These are phyloP conservation scores for Drosera spatulata DNA, from an alignment of 179 eudicot genomes.

Conservation along the genomic window DNA sequence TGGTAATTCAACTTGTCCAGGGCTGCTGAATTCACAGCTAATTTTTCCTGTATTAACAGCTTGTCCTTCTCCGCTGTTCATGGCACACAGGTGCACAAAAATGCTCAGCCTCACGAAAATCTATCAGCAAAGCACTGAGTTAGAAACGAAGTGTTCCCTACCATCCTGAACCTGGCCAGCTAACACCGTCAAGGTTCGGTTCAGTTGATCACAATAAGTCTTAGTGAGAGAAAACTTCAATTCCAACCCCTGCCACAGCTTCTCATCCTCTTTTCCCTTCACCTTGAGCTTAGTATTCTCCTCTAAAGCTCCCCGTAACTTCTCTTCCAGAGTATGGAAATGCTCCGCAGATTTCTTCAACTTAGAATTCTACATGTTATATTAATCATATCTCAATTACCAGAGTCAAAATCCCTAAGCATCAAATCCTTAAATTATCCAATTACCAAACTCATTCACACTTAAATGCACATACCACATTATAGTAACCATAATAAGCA, in stretches of 20 bases:
- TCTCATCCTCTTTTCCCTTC: constrained; percentile 86
- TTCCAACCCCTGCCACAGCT: constrained; percentile 83
- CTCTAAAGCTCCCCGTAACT: constrained; percentile 63
- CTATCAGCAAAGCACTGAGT: neutral
- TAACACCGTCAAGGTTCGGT: constrained; percentile 70
- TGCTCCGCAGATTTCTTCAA: constrained; percentile 68
- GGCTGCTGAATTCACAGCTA: constrained; percentile 46
- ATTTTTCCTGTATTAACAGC: constrained; percentile 43
- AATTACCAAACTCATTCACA: neutral
- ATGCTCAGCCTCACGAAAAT: neutral
- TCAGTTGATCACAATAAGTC: constrained; percentile 66
- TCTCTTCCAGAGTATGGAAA: constrained; percentile 57
- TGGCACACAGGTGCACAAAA: constrained; percentile 1
- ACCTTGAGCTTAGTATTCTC: constrained; percentile 87
- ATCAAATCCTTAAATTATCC: neutral
- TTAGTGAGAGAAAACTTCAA: constrained; percentile 82
- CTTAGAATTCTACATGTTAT: constrained; percentile 54
- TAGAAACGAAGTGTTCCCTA: constrained; percentile 10
- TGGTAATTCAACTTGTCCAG: constrained; percentile 51
- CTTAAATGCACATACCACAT: neutral
- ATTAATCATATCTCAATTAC: neutral
- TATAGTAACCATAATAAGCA: neutral
- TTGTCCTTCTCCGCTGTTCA: constrained; percentile 81
- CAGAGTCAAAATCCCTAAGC: neutral
- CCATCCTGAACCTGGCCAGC: constrained; percentile 80